A percentile compares a stretch with the other conserved stretches of the same genome.
These are phyloP conservation scores for Boletus pseudopeckii DNA, from an alignment of 768 basidiomycete species.

Conservation along the genomic window DNA sequence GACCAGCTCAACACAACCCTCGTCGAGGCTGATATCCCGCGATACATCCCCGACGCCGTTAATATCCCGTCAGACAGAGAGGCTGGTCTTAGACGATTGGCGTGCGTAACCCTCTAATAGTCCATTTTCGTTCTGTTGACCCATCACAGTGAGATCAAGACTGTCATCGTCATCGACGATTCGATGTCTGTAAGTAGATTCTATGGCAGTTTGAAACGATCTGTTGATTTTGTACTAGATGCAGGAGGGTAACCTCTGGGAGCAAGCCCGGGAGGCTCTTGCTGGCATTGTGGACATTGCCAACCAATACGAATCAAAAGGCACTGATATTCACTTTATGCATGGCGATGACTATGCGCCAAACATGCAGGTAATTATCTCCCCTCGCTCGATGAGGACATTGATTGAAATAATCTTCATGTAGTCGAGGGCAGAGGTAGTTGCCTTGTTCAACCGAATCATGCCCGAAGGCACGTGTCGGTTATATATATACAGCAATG, in stretches of 20 bases:
- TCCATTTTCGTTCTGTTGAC: not conserved
- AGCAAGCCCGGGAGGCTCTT: constrained; percentile 38
- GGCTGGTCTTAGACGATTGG: constrained; percentile 18
- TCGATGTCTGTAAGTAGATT: constrained; percentile 33
- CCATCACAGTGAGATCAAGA: constrained; percentile 35
- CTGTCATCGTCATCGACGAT: constrained; percentile 41
- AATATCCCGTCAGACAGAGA: constrained; percentile 19
- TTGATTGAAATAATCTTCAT: not conserved
- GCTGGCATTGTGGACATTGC: constrained; percentile 39
- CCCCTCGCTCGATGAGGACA: not conserved
- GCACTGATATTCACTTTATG: constrained; percentile 43
- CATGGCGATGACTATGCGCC: constrained; percentile 32
- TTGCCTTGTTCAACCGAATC: constrained; percentile 24
- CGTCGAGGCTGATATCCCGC: constrained; percentile 26
- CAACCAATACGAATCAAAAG: constrained; percentile 35
- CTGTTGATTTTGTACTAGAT: constrained; percentile 28
- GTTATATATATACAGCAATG: not conserved
- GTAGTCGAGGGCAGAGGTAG: constrained; percentile 23
- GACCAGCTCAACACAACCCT: constrained; percentile 27
- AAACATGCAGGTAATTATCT: constrained; percentile 22
- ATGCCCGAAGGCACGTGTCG: constrained; percentile 20
- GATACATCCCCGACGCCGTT: constrained; percentile 19
- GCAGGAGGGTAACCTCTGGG: constrained; percentile 39
- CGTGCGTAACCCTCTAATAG: constrained; percentile 6
- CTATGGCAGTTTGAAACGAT: not conserved